A percentile compares a stretch with the other conserved stretches of the same genome.
Conservation (phyloP, 495 filamentous ascomycete genomes). For the Penicillium subrubescens region DNA sequence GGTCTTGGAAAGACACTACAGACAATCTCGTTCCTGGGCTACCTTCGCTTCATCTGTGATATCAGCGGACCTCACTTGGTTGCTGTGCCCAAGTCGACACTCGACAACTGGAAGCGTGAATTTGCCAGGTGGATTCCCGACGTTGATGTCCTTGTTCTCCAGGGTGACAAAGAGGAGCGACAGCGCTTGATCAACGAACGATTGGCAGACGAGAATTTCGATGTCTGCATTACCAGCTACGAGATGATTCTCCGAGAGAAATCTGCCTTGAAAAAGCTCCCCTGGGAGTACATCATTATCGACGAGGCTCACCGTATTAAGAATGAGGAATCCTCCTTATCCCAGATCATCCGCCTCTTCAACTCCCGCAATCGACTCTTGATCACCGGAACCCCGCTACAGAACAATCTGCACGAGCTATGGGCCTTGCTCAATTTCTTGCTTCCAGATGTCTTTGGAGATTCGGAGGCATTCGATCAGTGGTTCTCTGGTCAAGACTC, state of each 20-base stretch:
- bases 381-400: slow-evolving; percentile 95
- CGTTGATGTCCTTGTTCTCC: slow-evolving; percentile 89
- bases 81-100: slow-evolving; percentile 92
- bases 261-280: slow-evolving; percentile 92
- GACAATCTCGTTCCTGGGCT: slow-evolving; percentile 89
- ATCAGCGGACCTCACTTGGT: slow-evolving; percentile 94
- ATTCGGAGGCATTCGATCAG: slow-evolving; percentile 95
- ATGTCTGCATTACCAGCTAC: slow-evolving; percentile 94
- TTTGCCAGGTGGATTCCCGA: slow-evolving; percentile 94
- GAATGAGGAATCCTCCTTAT: slow-evolving; percentile 96
- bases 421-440: slow-evolving; percentile 98
- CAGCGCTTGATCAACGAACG: slow-evolving; percentile 86
- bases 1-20: slow-evolving; percentile 93
- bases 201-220: slow-evolving; percentile 87
- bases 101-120: slow-evolving; percentile 98
- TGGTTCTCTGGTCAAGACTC: slow-evolving; percentile 92
- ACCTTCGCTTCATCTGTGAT: slow-evolving; percentile 84
- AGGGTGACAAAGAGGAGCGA: slow-evolving; percentile 94
- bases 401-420: slow-evolving; percentile 99
- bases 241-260: slow-evolving; percentile 98
- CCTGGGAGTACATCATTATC: slow-evolving; percentile 99
- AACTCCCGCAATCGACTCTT: slow-evolving; percentile 93
- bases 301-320: slow-evolving; percentile 99
- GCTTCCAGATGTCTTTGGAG: slow-evolving; percentile 95
- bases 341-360: slow-evolving; percentile 96